Conservation (phyloP, 2,329 filamentous ascomycete species). For the Stachybotrys echinatus region DNA sequence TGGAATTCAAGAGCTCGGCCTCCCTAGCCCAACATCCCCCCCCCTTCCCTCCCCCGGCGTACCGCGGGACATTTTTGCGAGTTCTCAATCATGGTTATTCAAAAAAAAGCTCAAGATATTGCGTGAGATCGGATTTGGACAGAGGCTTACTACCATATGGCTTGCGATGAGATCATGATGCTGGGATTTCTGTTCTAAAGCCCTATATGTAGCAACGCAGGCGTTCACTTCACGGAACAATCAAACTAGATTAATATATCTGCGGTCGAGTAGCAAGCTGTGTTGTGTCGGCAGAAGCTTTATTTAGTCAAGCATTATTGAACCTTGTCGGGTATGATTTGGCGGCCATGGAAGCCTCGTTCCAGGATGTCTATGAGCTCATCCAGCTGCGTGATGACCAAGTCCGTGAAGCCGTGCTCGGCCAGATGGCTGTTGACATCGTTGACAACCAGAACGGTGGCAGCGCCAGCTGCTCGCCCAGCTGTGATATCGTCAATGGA, state of each 20-base stretch:
- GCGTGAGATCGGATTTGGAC: not conserved
- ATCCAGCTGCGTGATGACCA: constrained; percentile 66
- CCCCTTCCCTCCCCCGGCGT: not conserved
- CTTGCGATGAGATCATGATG: not conserved
- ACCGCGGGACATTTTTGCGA: not conserved
- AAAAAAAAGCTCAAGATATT: not conserved
- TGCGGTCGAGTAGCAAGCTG: constrained; percentile 8
- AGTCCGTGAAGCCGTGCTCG: constrained; percentile 69
- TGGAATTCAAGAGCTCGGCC: no score
- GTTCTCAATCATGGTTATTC: not conserved
- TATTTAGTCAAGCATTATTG: no score
- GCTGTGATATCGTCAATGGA: constrained; percentile 92
- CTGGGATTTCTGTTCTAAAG: constrained; percentile 10
- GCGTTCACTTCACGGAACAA: constrained; percentile 12
- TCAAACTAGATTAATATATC: constrained; percentile 16
- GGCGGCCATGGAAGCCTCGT: constrained; percentile 60
- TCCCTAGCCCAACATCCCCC: no score
- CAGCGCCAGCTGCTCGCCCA: constrained; percentile 74
- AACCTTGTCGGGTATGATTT: constrained; percentile 9
- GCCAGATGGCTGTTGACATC: constrained; percentile 69
- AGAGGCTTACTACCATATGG: not conserved
- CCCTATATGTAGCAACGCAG: constrained; percentile 14
- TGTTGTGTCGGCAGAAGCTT: no score
- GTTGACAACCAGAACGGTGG: constrained; percentile 84
- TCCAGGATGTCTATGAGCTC: constrained; percentile 74